A percentile compares a stretch with the other conserved stretches of the same genome.
These are phyloP conservation scores for Phialophora chinensis DNA, from an alignment of 2,329 filamentous ascomycete genomes.

Conservation along the genomic window DNA sequence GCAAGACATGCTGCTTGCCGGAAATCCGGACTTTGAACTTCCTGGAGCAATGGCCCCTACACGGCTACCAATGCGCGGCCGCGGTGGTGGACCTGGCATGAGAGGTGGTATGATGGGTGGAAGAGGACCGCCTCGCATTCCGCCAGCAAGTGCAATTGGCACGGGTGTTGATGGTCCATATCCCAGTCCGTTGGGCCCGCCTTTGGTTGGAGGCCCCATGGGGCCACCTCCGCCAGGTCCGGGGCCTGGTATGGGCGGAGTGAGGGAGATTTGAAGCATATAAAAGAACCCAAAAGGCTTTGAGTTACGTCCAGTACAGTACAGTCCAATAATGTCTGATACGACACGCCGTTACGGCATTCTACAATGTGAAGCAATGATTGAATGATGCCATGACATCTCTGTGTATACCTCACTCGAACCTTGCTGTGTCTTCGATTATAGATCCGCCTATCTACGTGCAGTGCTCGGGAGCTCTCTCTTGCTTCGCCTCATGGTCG, in stretches of 20 bases:
- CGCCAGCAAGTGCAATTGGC: constrained; percentile 29
- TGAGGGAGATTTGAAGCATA: constrained; percentile 21
- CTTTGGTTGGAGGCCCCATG: background rate
- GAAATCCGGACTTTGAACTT: constrained; percentile 85
- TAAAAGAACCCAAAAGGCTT: constrained; percentile 8
- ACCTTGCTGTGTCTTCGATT: background rate
- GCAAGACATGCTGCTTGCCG: constrained; percentile 75
- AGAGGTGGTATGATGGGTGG: constrained; percentile 30
- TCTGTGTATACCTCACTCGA: background rate
- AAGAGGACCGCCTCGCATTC: constrained; percentile 27
- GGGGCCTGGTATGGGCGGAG: constrained; percentile 18
- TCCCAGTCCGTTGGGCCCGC: constrained; percentile 27
- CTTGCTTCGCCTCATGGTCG: background rate
- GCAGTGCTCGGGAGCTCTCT: background rate
- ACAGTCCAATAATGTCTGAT: constrained; percentile 21
- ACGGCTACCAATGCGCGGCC: constrained; percentile 17
- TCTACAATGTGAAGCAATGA: constrained; percentile 7
- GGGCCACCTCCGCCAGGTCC: background rate
- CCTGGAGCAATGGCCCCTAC: constrained; percentile 50
- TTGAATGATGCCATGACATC: background rate
- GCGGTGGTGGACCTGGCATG: constrained; percentile 27
- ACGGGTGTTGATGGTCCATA: constrained; percentile 28
- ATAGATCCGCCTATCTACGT: background rate
- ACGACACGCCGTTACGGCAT: constrained; percentile 4
- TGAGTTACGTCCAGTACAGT: constrained; percentile 18